A percentile compares a stretch with the other conserved stretches of the same genome.
Evolutionary conservation across 768 basidiomycete species (phyloP).

Genomic region (Cytidiella melzeri): DNA sequence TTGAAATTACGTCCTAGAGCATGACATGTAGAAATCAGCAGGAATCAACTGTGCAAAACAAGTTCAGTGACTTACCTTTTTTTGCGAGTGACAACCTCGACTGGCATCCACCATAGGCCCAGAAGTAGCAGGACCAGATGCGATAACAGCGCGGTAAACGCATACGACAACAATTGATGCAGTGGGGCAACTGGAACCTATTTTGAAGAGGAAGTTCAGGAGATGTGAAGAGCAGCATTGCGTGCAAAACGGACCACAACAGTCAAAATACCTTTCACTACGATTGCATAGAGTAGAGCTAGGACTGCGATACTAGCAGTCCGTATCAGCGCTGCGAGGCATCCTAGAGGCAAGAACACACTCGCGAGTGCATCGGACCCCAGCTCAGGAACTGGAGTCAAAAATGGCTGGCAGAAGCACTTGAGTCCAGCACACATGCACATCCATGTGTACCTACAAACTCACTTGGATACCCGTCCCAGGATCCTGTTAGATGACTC

Average conservation of each 20-base stretch:
- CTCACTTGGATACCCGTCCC: slow-evolving; percentile 83
- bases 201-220: slow-evolving; percentile 9
- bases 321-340: slow-evolving; percentile 44
- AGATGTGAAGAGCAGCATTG: neutral
- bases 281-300: slow-evolving; percentile 44
- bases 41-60: neutral
- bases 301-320: slow-evolving; percentile 45
- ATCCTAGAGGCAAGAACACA: slow-evolving; percentile 45
- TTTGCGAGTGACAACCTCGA: slow-evolving; percentile 65
- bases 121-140: slow-evolving; percentile 58
- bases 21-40: slow-evolving; percentile 1
- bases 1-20: slow-evolving; percentile 33
- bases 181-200: slow-evolving; percentile 20
- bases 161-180: slow-evolving; percentile 12
- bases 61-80: slow-evolving; percentile 56
- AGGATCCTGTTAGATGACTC: slow-evolving; percentile 48
- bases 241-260: slow-evolving; percentile 50
- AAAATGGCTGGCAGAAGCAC: slow-evolving; percentile 63
- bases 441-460: slow-evolving; percentile 1
- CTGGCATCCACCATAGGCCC: slow-evolving; percentile 71
- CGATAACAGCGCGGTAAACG: slow-evolving; percentile 44
- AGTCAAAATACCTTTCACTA: slow-evolving; percentile 50
- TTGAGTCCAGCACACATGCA: slow-evolving; percentile 5
- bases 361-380: slow-evolving; percentile 37
- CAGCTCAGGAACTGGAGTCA: slow-evolving; percentile 65